Evolutionary conservation across 768 basidiomycete genomes (phyloP), one percentile per base, ranked within the genome.

Genomic region (Collybiopsis confluens): DNA sequence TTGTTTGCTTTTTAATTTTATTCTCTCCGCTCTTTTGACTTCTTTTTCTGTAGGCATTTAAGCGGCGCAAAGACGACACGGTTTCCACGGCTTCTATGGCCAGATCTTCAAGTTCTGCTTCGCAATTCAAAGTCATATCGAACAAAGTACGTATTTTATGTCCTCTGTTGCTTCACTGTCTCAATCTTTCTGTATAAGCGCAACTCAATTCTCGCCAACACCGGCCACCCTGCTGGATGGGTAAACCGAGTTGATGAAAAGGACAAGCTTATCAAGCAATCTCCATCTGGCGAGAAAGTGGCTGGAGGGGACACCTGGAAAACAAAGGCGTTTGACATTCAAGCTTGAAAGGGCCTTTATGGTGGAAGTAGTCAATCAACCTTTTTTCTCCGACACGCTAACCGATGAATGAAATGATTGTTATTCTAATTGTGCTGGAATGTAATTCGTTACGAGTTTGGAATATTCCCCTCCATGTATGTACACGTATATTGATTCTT

Each of bases 61-160:
- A 80, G 65, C 73, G 73, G 26, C 38, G 45, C 20, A 45, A 20
- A 20, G 66, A 72, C 0, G 72, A 73, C 37, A 59, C 59, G 20
- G 54, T 50, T 1, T 67, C 67, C 0, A 57, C 61, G 58, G 41
- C 26, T 37, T 10, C 55, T 45, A 63, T 62, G 38, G 70, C 70
- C 30, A 70, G 78, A 58, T 69, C 69, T 45, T 67, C 64, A 1
- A 48, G 47, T 36, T 37, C 33, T 4, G 38, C 18, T 23, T 82
- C 83, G 7, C 85, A 89, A 58, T 93, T 96, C 77, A 90, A 90
- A 71, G 79, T 96, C 33, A 86, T 93, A 4, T 73, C 74, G 15
- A 78, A 84, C 56, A 88, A 87, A 35, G 47, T 48, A 48, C 21
- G 45, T 30, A 15, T 6, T 9, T 40, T 16, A n/a, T n/a, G n/a